Conservation (phyloP, 495 filamentous ascomycete genomes). For the Talaromyces ruber region DNA sequence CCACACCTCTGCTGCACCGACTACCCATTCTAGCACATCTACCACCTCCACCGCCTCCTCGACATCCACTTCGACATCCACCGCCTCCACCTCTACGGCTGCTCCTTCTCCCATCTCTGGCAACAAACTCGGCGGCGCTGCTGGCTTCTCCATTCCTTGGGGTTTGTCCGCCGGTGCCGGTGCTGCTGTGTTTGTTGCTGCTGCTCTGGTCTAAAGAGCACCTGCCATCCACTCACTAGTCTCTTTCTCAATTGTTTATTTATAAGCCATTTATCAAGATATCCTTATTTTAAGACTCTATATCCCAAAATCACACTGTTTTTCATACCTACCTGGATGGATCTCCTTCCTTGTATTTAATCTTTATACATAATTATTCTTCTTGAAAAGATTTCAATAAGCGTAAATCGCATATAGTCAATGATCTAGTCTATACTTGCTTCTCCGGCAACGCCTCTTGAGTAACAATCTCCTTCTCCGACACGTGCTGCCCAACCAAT, state of each 20-base stretch:
- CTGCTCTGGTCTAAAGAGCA: background rate
- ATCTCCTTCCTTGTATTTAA: background rate
- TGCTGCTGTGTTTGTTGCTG: background rate
- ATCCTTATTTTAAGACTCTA: background rate
- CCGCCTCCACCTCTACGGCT: background rate
- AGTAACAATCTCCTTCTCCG: background rate
- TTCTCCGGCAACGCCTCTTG: background rate
- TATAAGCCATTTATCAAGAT: background rate
- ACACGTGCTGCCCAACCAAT: background rate
- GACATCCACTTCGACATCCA: background rate
- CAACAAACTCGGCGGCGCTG: background rate
- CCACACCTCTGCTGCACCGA: background rate
- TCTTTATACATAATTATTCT: background rate
- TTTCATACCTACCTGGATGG: background rate
- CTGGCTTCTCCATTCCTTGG: slow-evolving; percentile 25
- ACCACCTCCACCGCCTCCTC: background rate
- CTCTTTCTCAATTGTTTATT: background rate
- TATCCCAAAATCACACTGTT: background rate
- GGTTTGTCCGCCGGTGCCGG: slow-evolving; percentile 10
- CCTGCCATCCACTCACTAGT: background rate
- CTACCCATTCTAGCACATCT: background rate
- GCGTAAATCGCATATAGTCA: background rate
- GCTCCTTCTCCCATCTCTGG: background rate
- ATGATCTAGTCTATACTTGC: background rate
- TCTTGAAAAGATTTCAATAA: background rate